Percentiles rank a stretch among this genome's conserved stretches.
These are phyloP conservation scores for Nitzschia inconspicua DNA, from an alignment of 108 stramenopile species.

Conservation along the genomic window DNA sequence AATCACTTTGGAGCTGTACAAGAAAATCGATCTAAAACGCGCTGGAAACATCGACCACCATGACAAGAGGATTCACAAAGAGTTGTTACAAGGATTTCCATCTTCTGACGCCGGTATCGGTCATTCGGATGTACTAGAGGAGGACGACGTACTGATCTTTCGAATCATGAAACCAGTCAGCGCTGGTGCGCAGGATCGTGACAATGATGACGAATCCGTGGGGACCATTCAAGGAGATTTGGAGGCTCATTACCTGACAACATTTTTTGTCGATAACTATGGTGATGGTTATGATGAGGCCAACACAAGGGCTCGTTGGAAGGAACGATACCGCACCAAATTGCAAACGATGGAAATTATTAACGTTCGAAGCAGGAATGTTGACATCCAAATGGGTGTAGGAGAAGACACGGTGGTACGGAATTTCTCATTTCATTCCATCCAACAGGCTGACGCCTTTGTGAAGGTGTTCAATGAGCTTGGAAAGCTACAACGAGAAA, in stretches of 20 bases:
- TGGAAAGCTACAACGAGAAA: constrained; percentile 5
- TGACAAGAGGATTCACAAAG: background rate
- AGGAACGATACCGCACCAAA: constrained; percentile 16
- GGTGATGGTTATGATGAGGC: constrained; percentile 5
- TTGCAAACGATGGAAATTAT: constrained; percentile 6
- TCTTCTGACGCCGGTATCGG: background rate
- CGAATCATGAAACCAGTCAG: constrained; percentile 2
- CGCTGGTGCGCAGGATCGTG: background rate
- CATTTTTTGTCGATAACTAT: background rate
- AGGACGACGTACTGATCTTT: constrained; percentile 9
- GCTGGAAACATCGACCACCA: background rate
- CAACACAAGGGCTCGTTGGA: constrained; percentile 9
- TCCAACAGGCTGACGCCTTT: constrained; percentile 22
- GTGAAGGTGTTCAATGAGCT: constrained; percentile 10
- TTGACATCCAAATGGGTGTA: constrained; percentile 18
- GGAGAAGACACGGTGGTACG: background rate
- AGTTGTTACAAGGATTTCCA: constrained; percentile 5
- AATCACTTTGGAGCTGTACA: constrained; percentile 26
- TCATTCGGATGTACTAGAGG: background rate
- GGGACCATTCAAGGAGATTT: background rate
- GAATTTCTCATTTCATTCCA: constrained; percentile 15
- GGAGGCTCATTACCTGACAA: background rate
- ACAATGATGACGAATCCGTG: background rate
- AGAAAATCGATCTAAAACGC: background rate
- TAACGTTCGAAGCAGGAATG: background rate